Evolutionary conservation across 1,284 basidiomycete species (phyloP), one percentile per base, ranked within the genome.

Genomic region (Mycosarcoma maydis): DNA sequence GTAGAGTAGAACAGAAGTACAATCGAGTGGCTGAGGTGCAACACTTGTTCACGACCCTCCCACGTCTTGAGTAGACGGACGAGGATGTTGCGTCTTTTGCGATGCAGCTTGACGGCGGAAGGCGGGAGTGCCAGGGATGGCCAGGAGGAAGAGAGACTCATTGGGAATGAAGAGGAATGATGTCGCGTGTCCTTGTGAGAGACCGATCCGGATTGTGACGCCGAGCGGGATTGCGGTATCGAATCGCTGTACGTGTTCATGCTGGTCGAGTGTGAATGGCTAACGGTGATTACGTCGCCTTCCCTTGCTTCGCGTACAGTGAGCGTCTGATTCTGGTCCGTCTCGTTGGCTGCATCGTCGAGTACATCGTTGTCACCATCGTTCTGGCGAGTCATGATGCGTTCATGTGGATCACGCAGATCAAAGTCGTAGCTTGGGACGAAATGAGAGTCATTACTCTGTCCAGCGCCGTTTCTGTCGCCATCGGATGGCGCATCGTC

Each of bases 11-110:
- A 54, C 0, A 71, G 27, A 16, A 71, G 61, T 14, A 71, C 47
- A 20, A 71, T 38, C 8, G 68, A 65, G 45, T 71, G 68, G 22
- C 37, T 46, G 24, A 71, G 47, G 8, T 71, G 68, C 4, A 65
- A 37, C 9, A 65, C 36, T 14, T 65, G 60, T 19, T 71, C 68
- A 0, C 68, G 48, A 3, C 68, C 68, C 22, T 71, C 57, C 53
- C 61, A 65, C 2, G 61, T 60, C 36, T 71, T 71, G 33, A 71
- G 61, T 19, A 71, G 37, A 6, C 46, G 43, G 3, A 69, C 32
- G n/a, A 67, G 34, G n/a, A 56, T 36, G 36, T 38, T 49, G 27
- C 65, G 58, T 16, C 65, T 24, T 3, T 42, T 37, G 14, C 53
- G 53, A 7, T 68, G 65, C 4, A 68, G 43, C 17, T 62, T 61